A percentile compares a stretch with the other conserved stretches of the same genome.
Conservation (phyloP, 257 asterid genomes). For the Gentiana macrophylla region DNA sequence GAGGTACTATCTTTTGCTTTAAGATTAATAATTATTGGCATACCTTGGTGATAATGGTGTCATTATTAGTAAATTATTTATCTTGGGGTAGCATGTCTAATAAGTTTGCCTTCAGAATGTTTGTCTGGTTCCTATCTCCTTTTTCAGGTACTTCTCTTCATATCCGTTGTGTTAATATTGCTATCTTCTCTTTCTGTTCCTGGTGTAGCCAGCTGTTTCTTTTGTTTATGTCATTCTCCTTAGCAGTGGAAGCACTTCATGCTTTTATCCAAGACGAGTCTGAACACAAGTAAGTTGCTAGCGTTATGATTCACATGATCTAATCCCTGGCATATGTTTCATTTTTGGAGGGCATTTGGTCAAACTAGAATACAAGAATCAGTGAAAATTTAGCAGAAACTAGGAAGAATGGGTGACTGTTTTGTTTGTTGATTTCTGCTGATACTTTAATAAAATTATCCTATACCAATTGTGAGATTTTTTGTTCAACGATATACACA, state of each 20-base stretch:
- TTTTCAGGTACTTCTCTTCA: constrained; percentile 7
- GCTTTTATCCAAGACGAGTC: constrained; percentile 96
- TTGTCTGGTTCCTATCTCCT: not conserved
- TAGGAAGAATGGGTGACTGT: not conserved
- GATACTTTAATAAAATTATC: not conserved
- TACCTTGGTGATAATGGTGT: not conserved
- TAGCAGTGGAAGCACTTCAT: constrained; percentile 98
- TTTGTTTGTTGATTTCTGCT: constrained; percentile 3
- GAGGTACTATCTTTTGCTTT: too few relatives aligned
- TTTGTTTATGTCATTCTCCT: constrained; percentile 88
- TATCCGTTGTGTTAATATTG: constrained; percentile 15
- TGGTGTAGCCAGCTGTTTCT: constrained; percentile 98
- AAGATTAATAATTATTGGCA: too few relatives aligned
- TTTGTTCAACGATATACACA: not conserved
- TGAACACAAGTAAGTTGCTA: constrained; percentile 81
- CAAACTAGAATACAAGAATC: not conserved
- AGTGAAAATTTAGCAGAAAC: not conserved
- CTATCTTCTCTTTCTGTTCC: constrained; percentile 23
- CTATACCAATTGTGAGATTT: not conserved
- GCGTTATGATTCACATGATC: not conserved
- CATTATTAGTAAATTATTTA: too few relatives aligned
- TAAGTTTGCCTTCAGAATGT: not conserved
- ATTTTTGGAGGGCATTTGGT: too few relatives aligned
- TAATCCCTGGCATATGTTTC: too few relatives aligned
- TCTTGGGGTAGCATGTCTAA: too few relatives aligned